Percentiles rank a stretch among this genome's conserved stretches.
These are phyloP conservation scores for Glutinoglossum americanum DNA, from an alignment of 495 filamentous ascomycete genomes.

Conservation along the genomic window DNA sequence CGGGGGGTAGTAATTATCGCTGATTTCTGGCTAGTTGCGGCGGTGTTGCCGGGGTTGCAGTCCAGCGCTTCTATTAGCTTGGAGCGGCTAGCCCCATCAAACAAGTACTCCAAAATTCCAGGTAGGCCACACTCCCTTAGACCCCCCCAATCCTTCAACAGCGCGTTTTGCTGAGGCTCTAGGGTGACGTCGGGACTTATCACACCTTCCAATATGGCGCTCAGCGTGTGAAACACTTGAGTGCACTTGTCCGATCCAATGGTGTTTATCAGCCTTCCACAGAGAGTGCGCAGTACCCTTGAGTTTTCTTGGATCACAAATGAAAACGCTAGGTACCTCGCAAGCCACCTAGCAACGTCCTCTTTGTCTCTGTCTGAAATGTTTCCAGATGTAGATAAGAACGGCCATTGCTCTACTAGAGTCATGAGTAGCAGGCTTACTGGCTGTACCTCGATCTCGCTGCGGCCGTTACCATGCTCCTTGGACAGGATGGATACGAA, in stretches of 20 bases:
- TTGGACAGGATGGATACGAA: conserved; percentile 14
- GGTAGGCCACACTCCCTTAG: neutral
- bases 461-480: conserved; percentile 15
- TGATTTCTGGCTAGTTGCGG: too few species aligned
- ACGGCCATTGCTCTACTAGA: conserved; percentile 60
- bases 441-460: conserved; percentile 5
- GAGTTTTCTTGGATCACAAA: conserved; percentile 24
- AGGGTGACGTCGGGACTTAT: neutral
- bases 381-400: conserved; percentile 26
- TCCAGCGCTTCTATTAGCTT: neutral
- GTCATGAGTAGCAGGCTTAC: conserved; percentile 36
- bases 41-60: neutral
- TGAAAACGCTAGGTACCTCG: conserved; percentile 24
- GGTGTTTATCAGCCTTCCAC: neutral
- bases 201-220: neutral
- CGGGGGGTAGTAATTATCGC: neutral
- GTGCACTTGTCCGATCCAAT: neutral
- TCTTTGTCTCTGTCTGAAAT: conserved; percentile 17
- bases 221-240: neutral
- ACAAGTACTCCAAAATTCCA: neutral
- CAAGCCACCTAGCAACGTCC: conserved; percentile 33
- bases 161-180: neutral
- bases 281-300: neutral
- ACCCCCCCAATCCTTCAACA: neutral
- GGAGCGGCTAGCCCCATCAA: neutral